These are phyloP conservation scores for Typha latifolia DNA, from an alignment of 176 grass and related monocot genomes.

Conservation along the genomic window DNA sequence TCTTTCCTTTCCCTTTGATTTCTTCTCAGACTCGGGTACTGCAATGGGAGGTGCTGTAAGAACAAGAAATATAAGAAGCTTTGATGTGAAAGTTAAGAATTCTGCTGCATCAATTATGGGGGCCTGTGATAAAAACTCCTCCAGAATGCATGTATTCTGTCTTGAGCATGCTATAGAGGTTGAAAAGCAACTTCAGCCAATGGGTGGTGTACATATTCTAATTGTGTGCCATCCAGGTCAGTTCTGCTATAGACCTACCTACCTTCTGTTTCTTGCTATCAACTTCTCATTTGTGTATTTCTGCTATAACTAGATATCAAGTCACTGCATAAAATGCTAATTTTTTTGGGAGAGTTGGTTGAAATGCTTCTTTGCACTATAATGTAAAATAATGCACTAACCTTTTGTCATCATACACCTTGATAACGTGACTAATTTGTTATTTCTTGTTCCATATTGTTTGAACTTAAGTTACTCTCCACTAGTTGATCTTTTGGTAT, in stretches of 20 bases:
- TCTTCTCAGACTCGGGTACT: conserved; percentile 4
- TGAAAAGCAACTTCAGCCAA: conserved; percentile 58
- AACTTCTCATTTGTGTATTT: no score
- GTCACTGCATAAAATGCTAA: no score
- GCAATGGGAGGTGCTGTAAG: neutral
- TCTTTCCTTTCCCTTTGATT: neutral
- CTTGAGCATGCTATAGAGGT: conserved; percentile 89
- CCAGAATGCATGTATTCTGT: conserved; percentile 95
- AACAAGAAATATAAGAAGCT: conserved; percentile 13
- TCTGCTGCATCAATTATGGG: conserved; percentile 26
- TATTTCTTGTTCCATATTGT: no score
- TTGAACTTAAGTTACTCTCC: no score
- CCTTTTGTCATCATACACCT: no score
- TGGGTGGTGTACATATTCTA: conserved; percentile 69
- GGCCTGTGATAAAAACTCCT: conserved; percentile 79
- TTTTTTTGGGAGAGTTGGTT: no score
- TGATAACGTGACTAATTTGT: no score
- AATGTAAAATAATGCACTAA: no score
- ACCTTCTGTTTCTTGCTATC: no score
- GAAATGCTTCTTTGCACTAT: no score
- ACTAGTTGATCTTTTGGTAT: no score
- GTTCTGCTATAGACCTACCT: conserved; percentile 6
- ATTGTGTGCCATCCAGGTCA: conserved; percentile 85
- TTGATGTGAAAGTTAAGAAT: conserved; percentile 10
- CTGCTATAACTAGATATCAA: no score